Conservation (phyloP, 2,329 filamentous ascomycete species). For the Trichophyton benhamiae region DNA sequence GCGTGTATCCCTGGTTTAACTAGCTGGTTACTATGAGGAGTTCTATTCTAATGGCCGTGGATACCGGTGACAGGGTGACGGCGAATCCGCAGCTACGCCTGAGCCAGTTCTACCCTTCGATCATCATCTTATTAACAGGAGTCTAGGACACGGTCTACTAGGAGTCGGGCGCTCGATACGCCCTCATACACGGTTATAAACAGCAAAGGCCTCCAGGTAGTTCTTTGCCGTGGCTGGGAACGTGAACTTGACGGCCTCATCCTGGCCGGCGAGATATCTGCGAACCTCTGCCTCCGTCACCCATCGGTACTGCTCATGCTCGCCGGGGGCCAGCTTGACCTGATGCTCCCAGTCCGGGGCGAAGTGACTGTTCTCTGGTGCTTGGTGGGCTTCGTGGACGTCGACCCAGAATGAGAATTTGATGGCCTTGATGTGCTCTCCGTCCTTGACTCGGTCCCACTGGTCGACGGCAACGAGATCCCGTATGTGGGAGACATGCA, state of each 20-base stretch:
- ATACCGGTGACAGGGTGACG: too few relatives aligned
- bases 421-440: background rate
- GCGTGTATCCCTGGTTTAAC: too few relatives aligned
- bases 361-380: background rate
- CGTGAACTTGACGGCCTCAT: background rate
- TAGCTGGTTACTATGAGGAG: too few relatives aligned
- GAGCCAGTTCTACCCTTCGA: too few relatives aligned
- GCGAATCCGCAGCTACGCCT: too few relatives aligned
- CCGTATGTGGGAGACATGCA: slow-evolving; percentile 1
- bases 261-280: background rate
- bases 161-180: background rate
- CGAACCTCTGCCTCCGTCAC: background rate
- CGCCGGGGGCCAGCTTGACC: background rate
- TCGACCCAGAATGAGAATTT: slow-evolving; percentile 1
- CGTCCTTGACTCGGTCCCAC: background rate
- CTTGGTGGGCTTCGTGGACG: background rate
- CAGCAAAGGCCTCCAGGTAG: background rate
- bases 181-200: background rate
- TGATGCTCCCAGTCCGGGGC: background rate
- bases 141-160: background rate
- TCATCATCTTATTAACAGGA: background rate
- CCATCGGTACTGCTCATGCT: slow-evolving; percentile 4
- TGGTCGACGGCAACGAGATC: background rate
- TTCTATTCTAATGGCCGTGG: too few relatives aligned
- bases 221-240: background rate